Evolutionary conservation across 306 rosid species (phyloP).

Genomic region (Notholithocarpus densiflorus): DNA sequence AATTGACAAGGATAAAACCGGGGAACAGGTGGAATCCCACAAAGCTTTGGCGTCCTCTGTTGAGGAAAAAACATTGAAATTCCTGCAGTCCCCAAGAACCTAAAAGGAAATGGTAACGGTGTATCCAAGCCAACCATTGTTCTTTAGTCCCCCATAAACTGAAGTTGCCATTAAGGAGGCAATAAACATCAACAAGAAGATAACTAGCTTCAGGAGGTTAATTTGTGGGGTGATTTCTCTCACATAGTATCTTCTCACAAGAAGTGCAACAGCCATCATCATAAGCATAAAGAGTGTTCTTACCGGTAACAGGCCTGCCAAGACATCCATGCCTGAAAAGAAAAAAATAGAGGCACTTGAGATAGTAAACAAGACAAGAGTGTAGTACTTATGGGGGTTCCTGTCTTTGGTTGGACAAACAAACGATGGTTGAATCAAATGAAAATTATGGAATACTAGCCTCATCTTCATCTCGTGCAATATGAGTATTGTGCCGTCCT

Average conservation of each 20-base stretch:
- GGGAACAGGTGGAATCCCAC: conserved; percentile 86
- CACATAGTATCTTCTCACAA: conserved; percentile 74
- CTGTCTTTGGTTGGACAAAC: conserved; percentile 69
- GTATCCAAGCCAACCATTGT: conserved; percentile 65
- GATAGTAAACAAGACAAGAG: conserved; percentile 46
- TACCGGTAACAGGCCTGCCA: conserved; percentile 57
- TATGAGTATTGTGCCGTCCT: conserved; percentile 65
- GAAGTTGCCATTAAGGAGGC: conserved; percentile 70
- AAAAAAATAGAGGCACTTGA: conserved; percentile 55
- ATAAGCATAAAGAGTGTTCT: conserved; percentile 66
- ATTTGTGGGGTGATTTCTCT: conserved; percentile 42
- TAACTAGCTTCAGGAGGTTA: conserved; percentile 41
- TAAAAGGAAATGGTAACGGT: conserved; percentile 40
- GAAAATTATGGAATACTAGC: too few species aligned
- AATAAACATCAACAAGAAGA: conserved; percentile 49
- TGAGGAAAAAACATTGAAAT: conserved; percentile 44
- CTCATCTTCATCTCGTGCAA: conserved; percentile 49
- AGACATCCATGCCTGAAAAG: conserved; percentile 55
- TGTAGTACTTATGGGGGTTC: conserved; percentile 79
- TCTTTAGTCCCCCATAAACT: conserved; percentile 57
- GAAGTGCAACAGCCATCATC: conserved; percentile 72
- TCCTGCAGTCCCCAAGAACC: conserved; percentile 69
- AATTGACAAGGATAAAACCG: conserved; percentile 71
- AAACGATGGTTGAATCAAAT: conserved; percentile 72
- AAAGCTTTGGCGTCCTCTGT: conserved; percentile 61